Evolutionary conservation across 108 stramenopile genomes (phyloP), one percentile per base, ranked within the genome.

Genomic region (Nitzschia palea): DNA sequence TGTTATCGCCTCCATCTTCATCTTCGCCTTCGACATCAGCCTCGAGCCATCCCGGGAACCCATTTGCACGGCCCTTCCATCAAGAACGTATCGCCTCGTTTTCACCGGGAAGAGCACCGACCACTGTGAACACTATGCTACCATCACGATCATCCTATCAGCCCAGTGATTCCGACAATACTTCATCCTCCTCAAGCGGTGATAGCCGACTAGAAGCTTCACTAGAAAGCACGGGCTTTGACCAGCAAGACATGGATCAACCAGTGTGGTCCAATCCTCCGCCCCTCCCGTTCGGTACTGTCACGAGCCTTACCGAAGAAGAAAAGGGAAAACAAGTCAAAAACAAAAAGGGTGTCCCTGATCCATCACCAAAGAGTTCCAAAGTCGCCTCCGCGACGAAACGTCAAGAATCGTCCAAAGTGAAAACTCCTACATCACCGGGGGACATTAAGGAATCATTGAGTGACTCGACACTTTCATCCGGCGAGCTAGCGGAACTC

Each of bases 391-490:
- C n/a, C n/a, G n/a, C n/a, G n/a, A n/a, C n/a, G n/a, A n/a, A n/a
- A n/a, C n/a, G n/a, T n/a, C n/a, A n/a, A n/a, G n/a, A n/a, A n/a
- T n/a, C n/a, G n/a, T n/a, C n/a, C n/a, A n/a, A n/a, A n/a, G n/a
- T 20, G 47, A 12, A 40, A 40, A 48, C 47, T 4, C 47, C 54
- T 4, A 27, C 20, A 9, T 60, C 59, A 5, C 32, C 59, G 17
- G 25, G 36, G 22, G 59, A 60, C 2, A 60, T 60, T 60, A 20
- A 25, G 2, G 40, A 60, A 26, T 25, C 40, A 6, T 42, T 60
- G 22, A 60, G 59, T 42, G 60, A 55, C 28, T 71, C 70, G 6
- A 71, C 54, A 31, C 50, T 71, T 2, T 71, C 70, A 3, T 26
- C 42, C 0, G 48, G 30, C 1, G 70, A 71, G 34, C 44, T 63